These are phyloP conservation scores for Notholithocarpus densiflorus DNA, from an alignment of 306 rosid genomes.

Conservation along the genomic window DNA sequence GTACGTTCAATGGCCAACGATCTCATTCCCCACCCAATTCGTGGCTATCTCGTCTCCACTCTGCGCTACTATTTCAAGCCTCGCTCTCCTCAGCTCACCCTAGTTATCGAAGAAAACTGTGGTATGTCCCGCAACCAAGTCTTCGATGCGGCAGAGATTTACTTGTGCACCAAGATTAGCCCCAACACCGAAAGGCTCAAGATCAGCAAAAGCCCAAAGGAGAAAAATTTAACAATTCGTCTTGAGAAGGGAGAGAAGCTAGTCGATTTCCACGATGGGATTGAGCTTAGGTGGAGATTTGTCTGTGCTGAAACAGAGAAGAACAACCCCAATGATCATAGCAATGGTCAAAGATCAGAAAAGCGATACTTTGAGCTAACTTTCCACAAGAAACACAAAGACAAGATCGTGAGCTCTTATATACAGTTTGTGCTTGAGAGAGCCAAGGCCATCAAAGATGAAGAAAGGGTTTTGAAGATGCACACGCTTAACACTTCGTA, in stretches of 20 bases:
- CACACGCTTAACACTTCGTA: conserved; percentile 42
- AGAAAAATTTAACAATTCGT: conserved; percentile 48
- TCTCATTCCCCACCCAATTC: conserved; percentile 60
- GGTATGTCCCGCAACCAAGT: conserved; percentile 64
- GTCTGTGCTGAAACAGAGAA: conserved; percentile 37
- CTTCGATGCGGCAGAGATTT: conserved; percentile 67
- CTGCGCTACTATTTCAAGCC: conserved; percentile 48
- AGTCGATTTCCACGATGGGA: conserved; percentile 36
- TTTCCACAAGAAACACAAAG: conserved; percentile 51
- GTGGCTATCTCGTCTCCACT: conserved; percentile 39
- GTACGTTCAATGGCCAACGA: conserved; percentile 71
- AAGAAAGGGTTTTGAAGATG: conserved; percentile 59
- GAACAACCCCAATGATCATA: conserved; percentile 21
- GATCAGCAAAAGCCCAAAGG: conserved; percentile 56
- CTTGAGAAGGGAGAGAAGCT: conserved; percentile 65
- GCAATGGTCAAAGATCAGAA: conserved; percentile 29
- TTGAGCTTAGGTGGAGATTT: conserved; percentile 47
- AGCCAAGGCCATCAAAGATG: conserved; percentile 43
- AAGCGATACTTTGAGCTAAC: conserved; percentile 55
- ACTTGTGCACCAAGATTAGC: conserved; percentile 52
- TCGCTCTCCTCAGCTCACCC: conserved; percentile 49
- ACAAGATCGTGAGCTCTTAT: conserved; percentile 32
- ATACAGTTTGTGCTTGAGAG: conserved; percentile 52
- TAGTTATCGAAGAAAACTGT: conserved; percentile 58
- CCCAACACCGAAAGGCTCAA: conserved; percentile 52